Conservation (phyloP, 176 grass and related monocot genomes). For the Lolium multiflorum region DNA sequence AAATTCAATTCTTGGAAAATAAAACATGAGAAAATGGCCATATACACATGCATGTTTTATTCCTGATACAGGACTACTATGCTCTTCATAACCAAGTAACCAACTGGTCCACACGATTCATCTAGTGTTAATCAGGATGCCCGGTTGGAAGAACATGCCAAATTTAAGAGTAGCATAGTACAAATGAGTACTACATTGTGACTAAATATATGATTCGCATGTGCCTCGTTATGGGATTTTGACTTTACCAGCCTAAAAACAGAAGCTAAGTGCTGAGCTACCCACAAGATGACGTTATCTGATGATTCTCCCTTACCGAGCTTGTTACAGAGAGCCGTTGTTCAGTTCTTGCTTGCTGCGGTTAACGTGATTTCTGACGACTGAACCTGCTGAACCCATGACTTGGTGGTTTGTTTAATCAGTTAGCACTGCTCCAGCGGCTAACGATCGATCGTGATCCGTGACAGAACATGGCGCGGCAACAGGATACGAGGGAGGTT, state of each 20-base stretch:
- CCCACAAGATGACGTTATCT: too few relatives aligned
- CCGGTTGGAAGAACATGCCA: neutral
- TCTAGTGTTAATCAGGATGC: neutral
- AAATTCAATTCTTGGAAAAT: too few relatives aligned
- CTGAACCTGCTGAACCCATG: neutral
- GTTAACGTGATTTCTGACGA: neutral
- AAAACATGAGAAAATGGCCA: too few relatives aligned
- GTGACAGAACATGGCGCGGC: conserved; percentile 17
- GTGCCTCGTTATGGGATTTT: neutral
- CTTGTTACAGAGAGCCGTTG: too few relatives aligned
- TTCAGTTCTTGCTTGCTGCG: too few relatives aligned
- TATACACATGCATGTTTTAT: too few relatives aligned
- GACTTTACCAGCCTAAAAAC: neutral
- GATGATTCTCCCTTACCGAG: too few relatives aligned
- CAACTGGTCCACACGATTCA: too few relatives aligned
- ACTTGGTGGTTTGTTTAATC: neutral
- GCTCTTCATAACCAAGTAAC: too few relatives aligned
- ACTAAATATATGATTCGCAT: neutral
- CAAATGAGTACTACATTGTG: neutral
- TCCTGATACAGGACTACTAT: too few relatives aligned
- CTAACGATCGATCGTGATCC: conserved; percentile 34
- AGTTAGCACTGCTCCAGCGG: neutral
- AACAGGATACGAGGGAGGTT: conserved; percentile 36
- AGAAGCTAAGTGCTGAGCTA: neutral
- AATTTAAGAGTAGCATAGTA: neutral